Evolutionary conservation across 768 basidiomycete genomes (phyloP).

Genomic region (Trametes elegans): DNA sequence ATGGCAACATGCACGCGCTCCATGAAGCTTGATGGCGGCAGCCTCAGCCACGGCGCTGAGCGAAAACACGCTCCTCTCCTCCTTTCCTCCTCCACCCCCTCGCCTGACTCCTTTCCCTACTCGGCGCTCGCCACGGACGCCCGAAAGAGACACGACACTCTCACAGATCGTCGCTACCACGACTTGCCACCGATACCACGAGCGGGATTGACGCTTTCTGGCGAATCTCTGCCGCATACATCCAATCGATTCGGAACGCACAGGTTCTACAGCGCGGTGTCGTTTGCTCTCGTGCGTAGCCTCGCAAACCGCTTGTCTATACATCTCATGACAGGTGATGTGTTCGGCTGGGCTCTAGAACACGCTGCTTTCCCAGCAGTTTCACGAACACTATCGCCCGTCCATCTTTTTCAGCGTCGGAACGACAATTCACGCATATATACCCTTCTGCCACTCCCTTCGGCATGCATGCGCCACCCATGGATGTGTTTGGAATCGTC

Average conservation of each 20-base stretch:
- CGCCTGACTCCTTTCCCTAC: background rate
- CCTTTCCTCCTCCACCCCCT: background rate
- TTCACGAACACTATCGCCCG: background rate
- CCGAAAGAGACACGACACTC: background rate
- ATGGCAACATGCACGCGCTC: background rate
- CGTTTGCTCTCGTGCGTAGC: background rate
- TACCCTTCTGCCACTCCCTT: background rate
- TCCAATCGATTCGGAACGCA: too few relatives aligned
- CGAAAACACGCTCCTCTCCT: background rate
- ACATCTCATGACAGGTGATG: background rate
- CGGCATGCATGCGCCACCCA: slow-evolving; percentile 9
- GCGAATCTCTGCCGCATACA: background rate
- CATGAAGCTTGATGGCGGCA: background rate
- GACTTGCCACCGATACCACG: too few relatives aligned
- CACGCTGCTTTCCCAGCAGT: background rate
- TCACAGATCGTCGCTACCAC: too few relatives aligned
- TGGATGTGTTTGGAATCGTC: slow-evolving; percentile 63
- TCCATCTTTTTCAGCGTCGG: background rate
- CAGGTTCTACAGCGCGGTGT: too few relatives aligned
- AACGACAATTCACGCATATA: background rate
- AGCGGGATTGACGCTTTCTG: too few relatives aligned
- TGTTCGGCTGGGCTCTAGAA: background rate
- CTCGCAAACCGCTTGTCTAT: background rate
- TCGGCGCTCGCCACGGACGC: background rate
- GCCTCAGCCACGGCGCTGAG: background rate